phyloP scores from a whole-genome alignment of 306 rosid genomes.

The Dryas alaskensis region DNA sequence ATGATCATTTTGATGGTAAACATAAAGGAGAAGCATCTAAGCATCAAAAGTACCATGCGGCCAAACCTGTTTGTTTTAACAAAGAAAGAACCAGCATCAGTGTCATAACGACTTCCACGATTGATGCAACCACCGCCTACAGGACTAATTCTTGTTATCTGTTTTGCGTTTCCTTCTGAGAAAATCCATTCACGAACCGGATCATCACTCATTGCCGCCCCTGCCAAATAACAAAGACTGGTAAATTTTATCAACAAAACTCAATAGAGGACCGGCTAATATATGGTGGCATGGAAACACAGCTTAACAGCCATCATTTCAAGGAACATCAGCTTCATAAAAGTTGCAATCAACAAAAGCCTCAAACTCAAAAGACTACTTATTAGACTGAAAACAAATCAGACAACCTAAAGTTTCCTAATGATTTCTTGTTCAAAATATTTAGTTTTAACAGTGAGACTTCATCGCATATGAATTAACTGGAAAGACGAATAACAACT shows the following conservation, averaged over 20 bases:
- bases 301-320: not conserved
- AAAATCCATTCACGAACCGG: slow-evolving; percentile 91
- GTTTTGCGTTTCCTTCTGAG: slow-evolving; percentile 72
- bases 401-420: not conserved
- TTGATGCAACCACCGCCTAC: slow-evolving; percentile 96
- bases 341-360: not conserved
- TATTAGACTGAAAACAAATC: not conserved
- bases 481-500: not conserved
- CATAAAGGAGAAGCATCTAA: not conserved
- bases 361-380: not conserved
- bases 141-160: slow-evolving; percentile 68
- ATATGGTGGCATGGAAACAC: slow-evolving; percentile 6
- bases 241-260: slow-evolving; percentile 8
- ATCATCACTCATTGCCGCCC: slow-evolving; percentile 66
- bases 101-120: slow-evolving; percentile 72
- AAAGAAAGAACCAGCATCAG: slow-evolving; percentile 78
- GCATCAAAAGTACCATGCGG: slow-evolving; percentile 11
- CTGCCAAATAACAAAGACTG: slow-evolving; percentile 38
- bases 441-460: not conserved
- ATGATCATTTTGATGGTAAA: not conserved
- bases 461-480: not conserved
- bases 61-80: slow-evolving; percentile 91
- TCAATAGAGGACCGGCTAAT: slow-evolving; percentile 1
- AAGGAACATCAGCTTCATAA: not conserved
- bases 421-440: not conserved